These are phyloP conservation scores for Komagataella mondaviorum DNA, from an alignment of 805 yeast genomes.

Conservation along the genomic window DNA sequence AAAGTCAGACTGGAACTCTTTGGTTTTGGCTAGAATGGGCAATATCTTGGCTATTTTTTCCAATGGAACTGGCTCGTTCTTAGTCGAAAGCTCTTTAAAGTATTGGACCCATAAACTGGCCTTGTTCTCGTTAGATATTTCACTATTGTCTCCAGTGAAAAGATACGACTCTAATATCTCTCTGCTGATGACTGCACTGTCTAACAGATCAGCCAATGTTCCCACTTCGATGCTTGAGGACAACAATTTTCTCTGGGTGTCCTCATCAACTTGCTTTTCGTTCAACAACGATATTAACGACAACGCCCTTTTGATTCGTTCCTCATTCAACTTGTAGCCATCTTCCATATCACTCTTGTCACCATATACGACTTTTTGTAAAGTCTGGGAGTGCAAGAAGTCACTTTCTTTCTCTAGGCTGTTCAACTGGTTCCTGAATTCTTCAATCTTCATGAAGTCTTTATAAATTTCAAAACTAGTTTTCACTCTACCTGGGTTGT, in stretches of 20 bases:
- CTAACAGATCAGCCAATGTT: background rate
- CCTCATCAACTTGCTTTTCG: background rate
- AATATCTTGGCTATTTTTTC: background rate
- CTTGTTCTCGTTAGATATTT: background rate
- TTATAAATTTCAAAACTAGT: conserved; percentile 17
- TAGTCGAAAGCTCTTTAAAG: background rate
- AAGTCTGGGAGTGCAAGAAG: background rate
- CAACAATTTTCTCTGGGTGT: background rate
- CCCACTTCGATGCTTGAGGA: background rate
- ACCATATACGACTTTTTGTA: conserved; percentile 1
- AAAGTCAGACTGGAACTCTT: background rate
- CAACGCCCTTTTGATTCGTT: background rate
- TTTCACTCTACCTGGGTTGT: conserved; percentile 22
- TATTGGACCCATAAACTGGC: background rate
- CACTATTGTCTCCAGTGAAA: background rate
- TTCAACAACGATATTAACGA: background rate
- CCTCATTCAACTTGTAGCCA: background rate
- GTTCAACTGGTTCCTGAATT: background rate
- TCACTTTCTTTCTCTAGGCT: background rate
- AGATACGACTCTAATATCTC: background rate
- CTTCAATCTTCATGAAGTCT: conserved; percentile 2
- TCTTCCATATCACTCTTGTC: conserved; percentile 1
- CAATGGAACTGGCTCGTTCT: background rate
- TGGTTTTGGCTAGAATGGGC: background rate
- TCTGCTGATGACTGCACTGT: background rate